Percentiles rank a stretch among this genome's conserved stretches.
phyloP scores from a whole-genome alignment of 1,284 basidiomycete genomes.

The Grifola frondosa region DNA sequence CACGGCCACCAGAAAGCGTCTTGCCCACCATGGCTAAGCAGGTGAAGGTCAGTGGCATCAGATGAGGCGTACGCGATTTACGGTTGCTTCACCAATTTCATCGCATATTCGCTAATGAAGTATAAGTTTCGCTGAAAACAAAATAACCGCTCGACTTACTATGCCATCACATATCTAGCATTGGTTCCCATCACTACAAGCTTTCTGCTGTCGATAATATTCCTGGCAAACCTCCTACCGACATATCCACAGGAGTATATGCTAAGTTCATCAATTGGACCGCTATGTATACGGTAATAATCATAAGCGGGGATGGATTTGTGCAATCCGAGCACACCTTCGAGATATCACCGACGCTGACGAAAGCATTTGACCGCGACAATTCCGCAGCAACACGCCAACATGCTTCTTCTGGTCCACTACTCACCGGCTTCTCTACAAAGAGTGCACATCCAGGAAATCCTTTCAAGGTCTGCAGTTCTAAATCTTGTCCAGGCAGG shows the following conservation, averaged over 20 bases:
- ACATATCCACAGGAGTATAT: neutral
- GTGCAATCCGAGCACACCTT: too few relatives aligned
- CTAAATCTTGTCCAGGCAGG: slow-evolving; percentile 50
- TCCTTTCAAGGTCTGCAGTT: slow-evolving; percentile 52
- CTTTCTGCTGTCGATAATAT: slow-evolving; percentile 60
- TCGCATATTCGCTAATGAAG: slow-evolving; percentile 27
- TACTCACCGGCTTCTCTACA: slow-evolving; percentile 56
- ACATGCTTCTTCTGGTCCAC: slow-evolving; percentile 21
- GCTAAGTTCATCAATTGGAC: slow-evolving; percentile 65
- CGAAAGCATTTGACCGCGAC: slow-evolving; percentile 9
- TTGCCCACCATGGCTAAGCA: slow-evolving; percentile 48
- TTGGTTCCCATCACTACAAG: slow-evolving; percentile 65
- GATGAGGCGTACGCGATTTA: neutral
- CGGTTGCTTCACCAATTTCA: slow-evolving; percentile 38
- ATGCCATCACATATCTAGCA: slow-evolving; percentile 62
- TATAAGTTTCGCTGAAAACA: too few relatives aligned
- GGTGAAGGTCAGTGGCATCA: neutral
- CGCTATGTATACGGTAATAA: too few relatives aligned
- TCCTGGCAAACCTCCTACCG: slow-evolving; percentile 8
- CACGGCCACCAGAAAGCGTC: slow-evolving; percentile 35
- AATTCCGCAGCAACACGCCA: slow-evolving; percentile 23
- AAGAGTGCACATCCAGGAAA: slow-evolving; percentile 57
- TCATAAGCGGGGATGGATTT: too few relatives aligned
- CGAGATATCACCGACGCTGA: slow-evolving; percentile 45
- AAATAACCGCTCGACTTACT: slow-evolving; percentile 41